These are phyloP conservation scores for Brassica napus DNA, from an alignment of 345 rosid genomes.

Conservation along the genomic window Da-Ae NC_063445.1:4224501-4225000, in stretches of 20 bases:
- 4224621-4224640: conserved; percentile 21
- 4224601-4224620: conserved; percentile 35
- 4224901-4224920: conserved; percentile 85
- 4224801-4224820: conserved; percentile 70
- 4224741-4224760: conserved; percentile 60
- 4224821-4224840: conserved; percentile 83
- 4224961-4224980: conserved; percentile 85
- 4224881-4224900: conserved; percentile 74
- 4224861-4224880: conserved; percentile 61
- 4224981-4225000: conserved; percentile 90
- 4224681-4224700: conserved; percentile 5
- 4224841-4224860: conserved; percentile 59
- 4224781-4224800: conserved; percentile 51
- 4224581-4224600: conserved; percentile 16
- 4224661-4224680: conserved; percentile 10
- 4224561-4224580: conserved; percentile 36
- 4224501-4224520: conserved; percentile 15
- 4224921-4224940: conserved; percentile 93
- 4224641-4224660: conserved; percentile 28
- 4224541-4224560: conserved; percentile 5
- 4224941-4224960: conserved; percentile 92
- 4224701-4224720: conserved; percentile 15
- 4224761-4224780: conserved; percentile 53
- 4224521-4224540: conserved; percentile 19
- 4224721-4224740: conserved; percentile 39